Evolutionary conservation across 495 filamentous ascomycete species (phyloP).

Genomic region (Hyphodiscus hymeniophilus): DNA sequence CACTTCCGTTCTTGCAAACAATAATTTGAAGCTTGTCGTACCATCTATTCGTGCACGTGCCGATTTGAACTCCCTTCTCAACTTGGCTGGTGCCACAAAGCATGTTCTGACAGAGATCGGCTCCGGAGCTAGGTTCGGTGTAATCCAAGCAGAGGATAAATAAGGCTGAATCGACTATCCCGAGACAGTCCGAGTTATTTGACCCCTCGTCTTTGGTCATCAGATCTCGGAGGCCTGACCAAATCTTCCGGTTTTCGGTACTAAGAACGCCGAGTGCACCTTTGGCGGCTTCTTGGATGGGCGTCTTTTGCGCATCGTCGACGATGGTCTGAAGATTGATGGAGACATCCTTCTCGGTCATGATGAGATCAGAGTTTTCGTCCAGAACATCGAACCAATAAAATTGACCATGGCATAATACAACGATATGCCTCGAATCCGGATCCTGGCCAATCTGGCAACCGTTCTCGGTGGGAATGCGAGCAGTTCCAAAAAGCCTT

Average conservation of each 20-base stretch:
- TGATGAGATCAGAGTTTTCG: conserved; percentile 88
- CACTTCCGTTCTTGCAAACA: conserved; percentile 96
- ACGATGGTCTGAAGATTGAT: conserved; percentile 89
- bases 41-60: conserved; percentile 97
- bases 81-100: conserved; percentile 91
- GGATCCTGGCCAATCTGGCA: conserved; percentile 95
- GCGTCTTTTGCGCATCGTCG: conserved; percentile 79
- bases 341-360: conserved; percentile 91
- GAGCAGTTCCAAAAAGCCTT: conserved; percentile 87
- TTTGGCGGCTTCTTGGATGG: conserved; percentile 90
- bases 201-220: conserved; percentile 78
- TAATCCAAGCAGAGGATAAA: conserved; percentile 91
- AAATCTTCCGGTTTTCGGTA: conserved; percentile 93
- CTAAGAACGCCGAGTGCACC: conserved; percentile 88
- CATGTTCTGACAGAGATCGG: conserved; percentile 93
- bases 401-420: conserved; percentile 91
- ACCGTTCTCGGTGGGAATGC: conserved; percentile 89
- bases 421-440: conserved; percentile 81
- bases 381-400: conserved; percentile 99
- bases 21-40: conserved; percentile 99
- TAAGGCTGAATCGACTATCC: conserved; percentile 89
- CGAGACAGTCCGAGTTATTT: conserved; percentile 90
- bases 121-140: conserved; percentile 69
- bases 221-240: conserved; percentile 86
- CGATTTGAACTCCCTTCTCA: conserved; percentile 87